A percentile compares a stretch with the other conserved stretches of the same genome.
phyloP scores from a whole-genome alignment of 192 early-diverging fungal species.

The Cetraspora pellucida region DNA sequence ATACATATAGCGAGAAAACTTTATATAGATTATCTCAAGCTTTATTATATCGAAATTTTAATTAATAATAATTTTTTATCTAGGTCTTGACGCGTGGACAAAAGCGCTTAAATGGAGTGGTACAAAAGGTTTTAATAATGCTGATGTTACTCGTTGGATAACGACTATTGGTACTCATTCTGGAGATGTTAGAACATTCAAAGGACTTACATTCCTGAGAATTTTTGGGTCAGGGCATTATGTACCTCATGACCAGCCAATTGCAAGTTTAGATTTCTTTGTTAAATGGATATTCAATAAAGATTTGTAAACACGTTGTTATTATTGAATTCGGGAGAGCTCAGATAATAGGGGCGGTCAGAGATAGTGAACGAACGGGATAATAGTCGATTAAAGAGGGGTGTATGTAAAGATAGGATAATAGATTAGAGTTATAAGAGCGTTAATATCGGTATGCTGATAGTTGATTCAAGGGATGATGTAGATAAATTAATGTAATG shows the following conservation, averaged over 20 bases:
- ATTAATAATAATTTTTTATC: constrained; percentile 36
- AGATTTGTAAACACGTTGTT: neutral
- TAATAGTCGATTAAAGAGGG: too few species aligned
- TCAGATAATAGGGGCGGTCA: too few species aligned
- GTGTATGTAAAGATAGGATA: too few species aligned
- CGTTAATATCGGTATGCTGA: too few species aligned
- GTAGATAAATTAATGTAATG: too few species aligned
- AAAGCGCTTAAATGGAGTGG: constrained; percentile 85
- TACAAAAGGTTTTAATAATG: constrained; percentile 65
- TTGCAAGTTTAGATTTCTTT: constrained; percentile 80
- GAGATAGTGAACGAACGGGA: too few species aligned
- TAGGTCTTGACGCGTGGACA: constrained; percentile 90
- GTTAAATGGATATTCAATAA: constrained; percentile 68
- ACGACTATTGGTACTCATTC: constrained; percentile 52
- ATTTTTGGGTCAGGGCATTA: constrained; percentile 88
- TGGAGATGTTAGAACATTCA: constrained; percentile 70
- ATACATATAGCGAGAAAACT: too few species aligned
- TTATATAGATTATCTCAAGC: too few species aligned
- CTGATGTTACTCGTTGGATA: constrained; percentile 72
- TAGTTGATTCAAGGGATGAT: too few species aligned
- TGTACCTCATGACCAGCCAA: constrained; percentile 93
- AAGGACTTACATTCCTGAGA: constrained; percentile 83
- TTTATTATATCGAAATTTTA: neutral
- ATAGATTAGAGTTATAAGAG: too few species aligned
- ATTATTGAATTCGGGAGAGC: too few species aligned